These are phyloP conservation scores for Teunomyces atbi DNA, from an alignment of 805 yeast genomes.

Conservation along the genomic window DNA sequence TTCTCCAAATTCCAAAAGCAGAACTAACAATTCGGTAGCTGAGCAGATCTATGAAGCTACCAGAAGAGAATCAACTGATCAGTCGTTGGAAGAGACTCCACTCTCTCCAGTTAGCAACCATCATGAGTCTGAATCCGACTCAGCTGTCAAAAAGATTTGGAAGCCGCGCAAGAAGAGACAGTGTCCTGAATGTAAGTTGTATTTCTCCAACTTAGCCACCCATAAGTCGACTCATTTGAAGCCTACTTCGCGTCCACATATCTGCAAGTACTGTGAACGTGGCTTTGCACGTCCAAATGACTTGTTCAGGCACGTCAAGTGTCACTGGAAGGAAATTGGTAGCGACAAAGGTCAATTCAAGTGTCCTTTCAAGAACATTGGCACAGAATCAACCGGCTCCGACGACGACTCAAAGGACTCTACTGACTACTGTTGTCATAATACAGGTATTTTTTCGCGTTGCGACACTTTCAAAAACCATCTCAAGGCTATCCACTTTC, in stretches of 20 bases:
- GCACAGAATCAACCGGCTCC: slow-evolving; percentile 11
- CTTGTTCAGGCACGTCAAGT: slow-evolving; percentile 76
- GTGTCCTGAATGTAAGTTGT: slow-evolving; percentile 67
- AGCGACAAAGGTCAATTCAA: slow-evolving; percentile 65
- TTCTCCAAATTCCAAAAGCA: slow-evolving; percentile 14
- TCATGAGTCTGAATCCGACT: slow-evolving; percentile 1
- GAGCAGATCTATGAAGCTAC: slow-evolving; percentile 2
- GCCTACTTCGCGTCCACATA: slow-evolving; percentile 71
- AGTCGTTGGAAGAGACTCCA: not conserved
- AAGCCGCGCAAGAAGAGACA: slow-evolving; percentile 64
- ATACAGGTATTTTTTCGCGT: slow-evolving; percentile 80
- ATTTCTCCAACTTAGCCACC: slow-evolving; percentile 77
- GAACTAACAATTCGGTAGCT: slow-evolving; percentile 3
- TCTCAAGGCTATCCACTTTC: slow-evolving; percentile 83
- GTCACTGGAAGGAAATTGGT: slow-evolving; percentile 79
- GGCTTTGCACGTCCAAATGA: slow-evolving; percentile 91
- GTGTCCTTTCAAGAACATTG: slow-evolving; percentile 65
- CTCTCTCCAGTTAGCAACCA: not conserved
- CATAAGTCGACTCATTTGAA: slow-evolving; percentile 77
- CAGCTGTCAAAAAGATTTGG: slow-evolving; percentile 20
- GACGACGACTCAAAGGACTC: slow-evolving; percentile 8
- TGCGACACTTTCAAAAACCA: slow-evolving; percentile 93
- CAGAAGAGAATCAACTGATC: not conserved
- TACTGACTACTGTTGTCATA: slow-evolving; percentile 60
- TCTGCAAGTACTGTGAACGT: slow-evolving; percentile 73